phyloP scores from a whole-genome alignment of 352 stramenopile genomes.

The Achlya hypogyna region DNA sequence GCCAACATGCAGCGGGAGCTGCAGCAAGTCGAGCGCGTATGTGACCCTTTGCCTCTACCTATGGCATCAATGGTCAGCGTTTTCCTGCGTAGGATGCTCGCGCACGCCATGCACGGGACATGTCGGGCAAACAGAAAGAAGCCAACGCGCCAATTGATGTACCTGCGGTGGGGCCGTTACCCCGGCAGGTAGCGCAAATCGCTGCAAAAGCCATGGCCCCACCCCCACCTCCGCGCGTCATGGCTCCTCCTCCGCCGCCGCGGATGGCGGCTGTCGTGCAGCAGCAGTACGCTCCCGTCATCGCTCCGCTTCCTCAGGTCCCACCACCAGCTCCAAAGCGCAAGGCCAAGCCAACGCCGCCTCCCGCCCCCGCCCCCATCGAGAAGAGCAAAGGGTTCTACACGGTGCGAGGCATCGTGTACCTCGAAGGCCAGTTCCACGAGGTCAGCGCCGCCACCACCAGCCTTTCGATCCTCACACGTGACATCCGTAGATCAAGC shows the following conservation, averaged over 20 bases:
- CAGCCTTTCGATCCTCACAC: neutral
- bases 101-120: constrained; percentile 46
- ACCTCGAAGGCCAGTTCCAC: constrained; percentile 72
- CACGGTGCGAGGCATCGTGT: constrained; percentile 50
- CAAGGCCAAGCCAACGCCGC: constrained; percentile 6
- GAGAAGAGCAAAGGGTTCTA: constrained; percentile 55
- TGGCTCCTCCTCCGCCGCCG: neutral
- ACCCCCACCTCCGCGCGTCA: constrained; percentile 25
- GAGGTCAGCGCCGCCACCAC: constrained; percentile 22
- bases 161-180: constrained; percentile 22
- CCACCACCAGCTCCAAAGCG: neutral
- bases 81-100: constrained; percentile 31
- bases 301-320: neutral
- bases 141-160: neutral
- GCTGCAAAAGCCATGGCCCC: constrained; percentile 23
- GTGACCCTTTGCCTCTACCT: neutral
- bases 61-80: neutral
- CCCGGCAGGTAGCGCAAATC: neutral
- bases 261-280: neutral
- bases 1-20: constrained; percentile 56
- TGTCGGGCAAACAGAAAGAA: constrained; percentile 20
- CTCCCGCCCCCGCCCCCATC: neutral
- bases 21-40: constrained; percentile 54
- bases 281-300: neutral
- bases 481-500: constrained; percentile 27